phyloP scores from a whole-genome alignment of 352 stramenopile genomes.

The Pythium brachiatum region DNA sequence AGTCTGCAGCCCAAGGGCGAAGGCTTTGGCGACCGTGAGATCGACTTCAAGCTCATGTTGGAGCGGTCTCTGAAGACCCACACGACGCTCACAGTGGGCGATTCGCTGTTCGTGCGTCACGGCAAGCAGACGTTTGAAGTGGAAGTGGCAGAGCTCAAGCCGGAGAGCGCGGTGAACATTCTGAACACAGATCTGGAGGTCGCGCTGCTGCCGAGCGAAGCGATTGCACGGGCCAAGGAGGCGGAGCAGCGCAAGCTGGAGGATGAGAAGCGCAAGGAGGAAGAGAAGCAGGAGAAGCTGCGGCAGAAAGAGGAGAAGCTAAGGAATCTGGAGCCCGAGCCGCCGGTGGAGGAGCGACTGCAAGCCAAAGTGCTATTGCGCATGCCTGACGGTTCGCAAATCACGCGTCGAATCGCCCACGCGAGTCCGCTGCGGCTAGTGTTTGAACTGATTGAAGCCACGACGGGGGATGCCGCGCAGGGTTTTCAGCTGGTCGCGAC shows the following conservation, averaged over 20 bases:
- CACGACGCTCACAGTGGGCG: slow-evolving; percentile 73
- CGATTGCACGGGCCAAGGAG: slow-evolving; percentile 38
- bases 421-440: slow-evolving; percentile 31
- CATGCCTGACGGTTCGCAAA: slow-evolving; percentile 43
- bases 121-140: slow-evolving; percentile 77
- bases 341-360: slow-evolving; percentile 33
- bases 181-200: slow-evolving; percentile 85
- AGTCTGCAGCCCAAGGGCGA: slow-evolving; percentile 61
- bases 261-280: slow-evolving; percentile 31
- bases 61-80: slow-evolving; percentile 68
- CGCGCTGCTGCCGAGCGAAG: slow-evolving; percentile 69
- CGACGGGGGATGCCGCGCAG: slow-evolving; percentile 39
- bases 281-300: slow-evolving; percentile 36
- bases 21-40: slow-evolving; percentile 69
- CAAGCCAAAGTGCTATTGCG: slow-evolving; percentile 52
- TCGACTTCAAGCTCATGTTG: slow-evolving; percentile 83
- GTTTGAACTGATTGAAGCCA: slow-evolving; percentile 53
- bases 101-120: slow-evolving; percentile 76
- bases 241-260: slow-evolving; percentile 21
- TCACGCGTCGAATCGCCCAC: slow-evolving; percentile 47
- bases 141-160: slow-evolving; percentile 51
- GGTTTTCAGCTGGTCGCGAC: slow-evolving; percentile 54
- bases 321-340: slow-evolving; percentile 35
- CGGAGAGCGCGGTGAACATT: slow-evolving; percentile 59
- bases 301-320: slow-evolving; percentile 40